Conservation (phyloP, 768 basidiomycete genomes). For the Postia placenta region DNA sequence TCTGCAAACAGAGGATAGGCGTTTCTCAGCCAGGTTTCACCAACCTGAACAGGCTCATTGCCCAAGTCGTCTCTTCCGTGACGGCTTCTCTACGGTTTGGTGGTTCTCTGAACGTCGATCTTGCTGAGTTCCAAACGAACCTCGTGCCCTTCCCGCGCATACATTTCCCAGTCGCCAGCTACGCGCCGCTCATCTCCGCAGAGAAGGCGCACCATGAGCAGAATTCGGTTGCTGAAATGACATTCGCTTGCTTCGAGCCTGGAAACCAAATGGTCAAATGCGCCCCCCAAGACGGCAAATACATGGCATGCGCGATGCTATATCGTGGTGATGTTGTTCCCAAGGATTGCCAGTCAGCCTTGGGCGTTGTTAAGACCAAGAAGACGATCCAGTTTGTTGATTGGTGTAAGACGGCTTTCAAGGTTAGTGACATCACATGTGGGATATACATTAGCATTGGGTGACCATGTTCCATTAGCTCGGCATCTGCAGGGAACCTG, state of each 20-base stretch:
- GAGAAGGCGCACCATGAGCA: slow-evolving; percentile 96
- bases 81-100: slow-evolving; percentile 97
- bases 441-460: no score
- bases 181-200: slow-evolving; percentile 89
- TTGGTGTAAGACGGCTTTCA: slow-evolving; percentile 98
- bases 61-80: slow-evolving; percentile 97
- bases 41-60: slow-evolving; percentile 95
- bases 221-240: slow-evolving; percentile 98
- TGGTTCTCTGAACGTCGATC: slow-evolving; percentile 93
- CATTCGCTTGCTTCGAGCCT: slow-evolving; percentile 93
- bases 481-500: slow-evolving; percentile 96
- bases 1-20: slow-evolving; percentile 93
- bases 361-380: slow-evolving; percentile 94
- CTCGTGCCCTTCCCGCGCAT: slow-evolving; percentile 98
- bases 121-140: slow-evolving; percentile 99
- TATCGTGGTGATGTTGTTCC: slow-evolving; percentile 97
- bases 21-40: slow-evolving; percentile 83
- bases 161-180: slow-evolving; percentile 96
- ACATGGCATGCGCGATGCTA: slow-evolving; percentile 91
- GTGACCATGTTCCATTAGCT: slow-evolving; percentile 41
- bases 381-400: slow-evolving; percentile 97
- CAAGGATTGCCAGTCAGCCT: slow-evolving; percentile 91
- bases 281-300: slow-evolving; percentile 97
- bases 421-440: slow-evolving; percentile 35
- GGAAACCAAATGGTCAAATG: slow-evolving; percentile 98